phyloP scores from a whole-genome alignment of 192 early-diverging fungal genomes.

The Linnemannia hyalina region DNA sequence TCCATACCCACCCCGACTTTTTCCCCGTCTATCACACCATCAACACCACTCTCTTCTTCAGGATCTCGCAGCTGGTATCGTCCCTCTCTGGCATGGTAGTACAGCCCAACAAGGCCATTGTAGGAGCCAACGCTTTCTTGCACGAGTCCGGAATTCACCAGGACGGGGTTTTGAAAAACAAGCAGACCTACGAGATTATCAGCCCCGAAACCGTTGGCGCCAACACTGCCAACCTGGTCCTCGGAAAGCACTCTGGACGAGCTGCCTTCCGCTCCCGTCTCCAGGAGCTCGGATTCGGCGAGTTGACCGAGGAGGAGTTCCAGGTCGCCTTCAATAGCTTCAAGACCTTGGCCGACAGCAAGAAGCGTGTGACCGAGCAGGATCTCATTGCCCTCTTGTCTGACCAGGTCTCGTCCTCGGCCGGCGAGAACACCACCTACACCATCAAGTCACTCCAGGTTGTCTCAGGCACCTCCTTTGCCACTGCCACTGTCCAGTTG shows the following conservation, averaged over 20 bases:
- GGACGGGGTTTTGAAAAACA: conserved; percentile 97
- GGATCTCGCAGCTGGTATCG: conserved; percentile 91
- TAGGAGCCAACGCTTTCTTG: conserved; percentile 96
- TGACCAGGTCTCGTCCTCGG: conserved; percentile 69
- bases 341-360: conserved; percentile 95
- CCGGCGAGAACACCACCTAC: conserved; percentile 65
- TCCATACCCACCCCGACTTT: conserved; percentile 90
- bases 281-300: conserved; percentile 79
- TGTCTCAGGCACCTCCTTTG: conserved; percentile 79
- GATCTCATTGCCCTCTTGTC: conserved; percentile 90
- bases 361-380: conserved; percentile 88
- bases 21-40: conserved; percentile 94
- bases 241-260: conserved; percentile 97
- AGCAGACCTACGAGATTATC: conserved; percentile 97
- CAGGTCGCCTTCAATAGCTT: conserved; percentile 89
- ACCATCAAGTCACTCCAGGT: conserved; percentile 83
- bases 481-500: conserved; percentile 87
- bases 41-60: conserved; percentile 89
- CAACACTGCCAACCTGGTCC: conserved; percentile 84
- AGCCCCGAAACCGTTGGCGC: conserved; percentile 93
- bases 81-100: conserved; percentile 94
- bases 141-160: conserved; percentile 99
- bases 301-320: conserved; percentile 72
- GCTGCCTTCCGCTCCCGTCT: conserved; percentile 91
- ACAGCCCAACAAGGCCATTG: conserved; percentile 98